Base-by-base conservation (phyloP, 148 eudicot species). In the Heliamphora exappendiculata region DNA sequence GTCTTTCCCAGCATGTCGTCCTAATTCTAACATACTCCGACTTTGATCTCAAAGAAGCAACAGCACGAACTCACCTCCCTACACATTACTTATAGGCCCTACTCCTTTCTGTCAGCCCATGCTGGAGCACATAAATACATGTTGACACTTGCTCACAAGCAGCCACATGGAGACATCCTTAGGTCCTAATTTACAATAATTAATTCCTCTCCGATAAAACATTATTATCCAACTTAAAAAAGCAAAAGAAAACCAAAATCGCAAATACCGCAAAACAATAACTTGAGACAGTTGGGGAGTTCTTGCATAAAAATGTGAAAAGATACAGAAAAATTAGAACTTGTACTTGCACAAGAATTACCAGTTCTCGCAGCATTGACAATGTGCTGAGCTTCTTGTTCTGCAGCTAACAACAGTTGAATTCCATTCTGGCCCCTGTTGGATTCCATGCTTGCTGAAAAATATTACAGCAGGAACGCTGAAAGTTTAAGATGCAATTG, bases 371-470 rank as follows among this genome's bases (percentile, higher is more conserved):
- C 96, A 70, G 89, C 82, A 82, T 85, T 88, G 65, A 91, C 94
- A 74, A 91, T 93, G 75, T 87, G 94, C 72, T 93, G 98, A 69
- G 96, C 98, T 79, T 91, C 98, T 84, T 91, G 94, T 73, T 91
- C 98, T 55, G 96, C 98, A 81, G 91, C 87, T 80, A 93, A 78
- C 81, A 93, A 75, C 53, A 82, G 80, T 81, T 93, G 98, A 81
- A 93, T 93, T 68, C 97, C 98, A 81, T 91, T 91, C 75, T 87
- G 97, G 39, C 88, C 88, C 81, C 90, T 83, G 87, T 26, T 83
- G 73, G 91, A 68, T n/a, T 88, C 93, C 97, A 92, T 92, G 28
- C 42, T 78, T 68, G 58, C 62, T 72, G 33, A 51, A 75, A 50
- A 62, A 36, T 55, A 62, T 22, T 22, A 17, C 59, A 75, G 45